Evolutionary conservation across 306 rosid species (phyloP), one percentile per base, ranked within the genome.

Genomic region (Morella rubra): DNA sequence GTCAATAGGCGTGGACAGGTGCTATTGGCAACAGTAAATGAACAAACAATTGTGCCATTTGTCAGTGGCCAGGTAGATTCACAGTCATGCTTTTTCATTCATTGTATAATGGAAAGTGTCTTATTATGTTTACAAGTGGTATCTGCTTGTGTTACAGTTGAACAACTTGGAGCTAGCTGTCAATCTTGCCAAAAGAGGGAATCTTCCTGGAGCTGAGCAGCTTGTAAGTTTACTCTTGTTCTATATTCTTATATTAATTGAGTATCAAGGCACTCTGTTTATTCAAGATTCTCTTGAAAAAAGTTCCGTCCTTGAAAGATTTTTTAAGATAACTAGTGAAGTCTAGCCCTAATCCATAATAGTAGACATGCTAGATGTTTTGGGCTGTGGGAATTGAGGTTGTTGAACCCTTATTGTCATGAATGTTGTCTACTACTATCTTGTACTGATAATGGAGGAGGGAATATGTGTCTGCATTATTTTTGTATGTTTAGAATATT

Each of bases 81-180:
- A 77, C 54, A 15, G 47, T 50, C 71, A 71, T 84, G 59, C 56
- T 56, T 46, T 65, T 66, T 27, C 44, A 74, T 75, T 27, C n/a
- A 50, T 80, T 76, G n/a, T 79, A 22, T 68, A 73, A 24, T 42
- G 60, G 44, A 75, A 76, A 82, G 58, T 71, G 12, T 12, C 69
- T 46, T 50, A 24, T 24, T 46, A 40, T 53, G 64, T 27, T 82
- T 58, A 60, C 77, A n/a, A 82, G 44, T 44, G 47, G 73, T 27
- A 18, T 79, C 58, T 73, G 18, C 52, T 53, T 78, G 58, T 60
- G 45, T 50, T 55, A 6, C 90, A 96, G 99, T 85, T 96, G 83
- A 96, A 91, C 87, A 96, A 96, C 88, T 85, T 92, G 88, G 99
- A 96, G 91, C 97, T 96, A 53, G 99, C 99, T 27, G 99, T 96